Evolutionary conservation across 169 alveolate genomes (phyloP).

Genomic region (Perkinsus olseni): DNA sequence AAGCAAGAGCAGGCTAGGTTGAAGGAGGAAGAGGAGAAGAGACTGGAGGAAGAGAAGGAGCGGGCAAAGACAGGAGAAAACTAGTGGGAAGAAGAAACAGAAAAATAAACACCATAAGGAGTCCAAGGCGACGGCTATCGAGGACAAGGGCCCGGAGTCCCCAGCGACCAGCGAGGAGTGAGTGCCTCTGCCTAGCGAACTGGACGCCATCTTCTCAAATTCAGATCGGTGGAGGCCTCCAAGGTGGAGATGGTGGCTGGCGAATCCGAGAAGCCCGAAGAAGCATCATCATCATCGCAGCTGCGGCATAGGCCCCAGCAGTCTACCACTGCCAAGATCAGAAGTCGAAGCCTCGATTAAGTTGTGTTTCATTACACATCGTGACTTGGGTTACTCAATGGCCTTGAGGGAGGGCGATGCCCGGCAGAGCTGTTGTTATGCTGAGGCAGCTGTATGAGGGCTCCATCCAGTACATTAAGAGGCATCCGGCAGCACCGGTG

Average conservation of each 20-base stretch:
- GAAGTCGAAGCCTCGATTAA: not conserved
- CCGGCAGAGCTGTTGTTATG: not conserved
- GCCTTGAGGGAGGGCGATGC: not conserved
- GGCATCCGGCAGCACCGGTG: not conserved
- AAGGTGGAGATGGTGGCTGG: not conserved
- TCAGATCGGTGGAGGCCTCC: not conserved
- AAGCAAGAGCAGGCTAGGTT: not conserved
- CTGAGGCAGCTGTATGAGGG: not conserved
- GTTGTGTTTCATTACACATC: not conserved
- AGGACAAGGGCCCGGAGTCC: not conserved
- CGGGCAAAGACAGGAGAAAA: not conserved
- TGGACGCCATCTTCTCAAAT: not conserved
- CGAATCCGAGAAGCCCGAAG: too few species aligned
- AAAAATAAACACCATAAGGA: not conserved
- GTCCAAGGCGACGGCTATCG: not conserved
- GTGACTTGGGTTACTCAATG: not conserved
- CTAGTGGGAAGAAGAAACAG: not conserved
- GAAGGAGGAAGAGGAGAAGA: not conserved
- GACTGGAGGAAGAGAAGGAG: not conserved
- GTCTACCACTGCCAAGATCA: not conserved
- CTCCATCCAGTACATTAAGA: not conserved
- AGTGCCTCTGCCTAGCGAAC: not conserved
- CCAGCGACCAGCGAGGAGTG: not conserved
- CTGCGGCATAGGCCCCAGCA: not conserved
- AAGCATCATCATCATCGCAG: too few species aligned